Evolutionary conservation across 106 monocot species (phyloP).

Genomic region (Posidonia australis): DNA sequence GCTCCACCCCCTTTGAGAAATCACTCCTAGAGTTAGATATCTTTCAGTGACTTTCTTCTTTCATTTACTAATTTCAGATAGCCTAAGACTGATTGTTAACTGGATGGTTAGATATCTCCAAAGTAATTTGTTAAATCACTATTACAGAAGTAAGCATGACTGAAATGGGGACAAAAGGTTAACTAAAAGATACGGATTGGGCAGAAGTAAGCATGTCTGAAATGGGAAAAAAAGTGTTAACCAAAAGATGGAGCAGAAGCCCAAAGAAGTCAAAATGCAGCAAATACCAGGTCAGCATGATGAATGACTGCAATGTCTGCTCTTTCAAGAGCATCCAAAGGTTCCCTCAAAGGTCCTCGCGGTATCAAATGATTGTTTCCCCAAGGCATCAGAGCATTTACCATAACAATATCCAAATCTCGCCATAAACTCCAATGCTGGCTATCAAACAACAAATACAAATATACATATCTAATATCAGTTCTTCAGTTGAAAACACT

Average conservation of each 20-base stretch:
- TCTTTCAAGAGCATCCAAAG: slow-evolving; percentile 47
- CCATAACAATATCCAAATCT: slow-evolving; percentile 75
- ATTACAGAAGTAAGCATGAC: no score
- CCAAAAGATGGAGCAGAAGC: no score
- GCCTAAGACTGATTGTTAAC: no score
- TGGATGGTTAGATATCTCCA: no score
- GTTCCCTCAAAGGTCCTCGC: slow-evolving; percentile 77
- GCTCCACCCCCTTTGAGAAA: no score
- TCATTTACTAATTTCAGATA: no score
- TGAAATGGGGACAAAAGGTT: no score
- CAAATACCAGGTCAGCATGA: slow-evolving; percentile 69
- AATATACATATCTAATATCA: background rate
- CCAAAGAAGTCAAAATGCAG: no score
- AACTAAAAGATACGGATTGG: no score
- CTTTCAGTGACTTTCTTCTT: no score
- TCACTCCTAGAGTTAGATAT: no score
- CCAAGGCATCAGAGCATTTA: slow-evolving; percentile 78
- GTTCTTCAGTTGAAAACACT: background rate
- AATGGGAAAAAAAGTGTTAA: background rate
- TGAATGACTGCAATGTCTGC: slow-evolving; percentile 65
- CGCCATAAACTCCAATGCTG: slow-evolving; percentile 74
- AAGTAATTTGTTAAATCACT: no score
- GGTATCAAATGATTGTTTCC: slow-evolving; percentile 74
- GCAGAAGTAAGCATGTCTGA: background rate
- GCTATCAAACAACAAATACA: slow-evolving; percentile 32